These are phyloP conservation scores for Trypanosoma mega DNA, from an alignment of 208 protist species.

Conservation along the genomic window DNA sequence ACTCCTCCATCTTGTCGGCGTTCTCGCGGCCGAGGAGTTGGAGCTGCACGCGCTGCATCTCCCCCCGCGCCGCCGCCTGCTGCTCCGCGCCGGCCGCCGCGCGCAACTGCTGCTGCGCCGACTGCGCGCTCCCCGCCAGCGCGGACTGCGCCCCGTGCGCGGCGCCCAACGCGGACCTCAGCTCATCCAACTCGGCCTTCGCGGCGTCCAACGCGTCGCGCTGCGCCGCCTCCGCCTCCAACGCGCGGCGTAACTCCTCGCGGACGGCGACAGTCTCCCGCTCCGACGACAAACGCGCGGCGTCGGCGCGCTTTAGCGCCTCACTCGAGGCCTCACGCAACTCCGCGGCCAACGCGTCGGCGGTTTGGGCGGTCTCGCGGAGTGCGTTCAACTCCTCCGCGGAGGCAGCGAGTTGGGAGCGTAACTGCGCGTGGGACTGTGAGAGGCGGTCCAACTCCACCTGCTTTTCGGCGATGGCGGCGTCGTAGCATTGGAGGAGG, in stretches of 20 bases:
- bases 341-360: constrained; percentile 58
- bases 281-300: constrained; percentile 28
- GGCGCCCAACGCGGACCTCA: constrained; percentile 20
- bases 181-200: constrained; percentile 11
- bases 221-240: constrained; percentile 15
- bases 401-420: constrained; percentile 24
- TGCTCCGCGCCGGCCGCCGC: constrained; percentile 25
- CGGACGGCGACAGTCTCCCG: constrained; percentile 23
- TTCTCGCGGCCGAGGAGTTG: constrained; percentile 60
- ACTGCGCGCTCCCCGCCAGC: constrained; percentile 29
- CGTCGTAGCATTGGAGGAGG: constrained; percentile 85
- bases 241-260: constrained; percentile 28
- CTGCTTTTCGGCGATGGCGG: constrained; percentile 69
- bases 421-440: constrained; percentile 30
- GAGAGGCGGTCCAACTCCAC: constrained; percentile 45
- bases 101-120: constrained; percentile 23
- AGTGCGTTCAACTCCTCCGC: constrained; percentile 37
- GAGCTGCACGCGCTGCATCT: constrained; percentile 49
- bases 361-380: constrained; percentile 39
- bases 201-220: constrained; percentile 3
- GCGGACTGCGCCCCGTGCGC: constrained; percentile 9
- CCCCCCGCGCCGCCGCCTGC: constrained; percentile 31
- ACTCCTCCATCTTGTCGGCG: constrained; percentile 63
- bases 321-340: constrained; percentile 32
- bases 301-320: constrained; percentile 32